Evolutionary conservation across 2,329 filamentous ascomycete genomes (phyloP).

Genomic region (Monosporascus sp.): DNA sequence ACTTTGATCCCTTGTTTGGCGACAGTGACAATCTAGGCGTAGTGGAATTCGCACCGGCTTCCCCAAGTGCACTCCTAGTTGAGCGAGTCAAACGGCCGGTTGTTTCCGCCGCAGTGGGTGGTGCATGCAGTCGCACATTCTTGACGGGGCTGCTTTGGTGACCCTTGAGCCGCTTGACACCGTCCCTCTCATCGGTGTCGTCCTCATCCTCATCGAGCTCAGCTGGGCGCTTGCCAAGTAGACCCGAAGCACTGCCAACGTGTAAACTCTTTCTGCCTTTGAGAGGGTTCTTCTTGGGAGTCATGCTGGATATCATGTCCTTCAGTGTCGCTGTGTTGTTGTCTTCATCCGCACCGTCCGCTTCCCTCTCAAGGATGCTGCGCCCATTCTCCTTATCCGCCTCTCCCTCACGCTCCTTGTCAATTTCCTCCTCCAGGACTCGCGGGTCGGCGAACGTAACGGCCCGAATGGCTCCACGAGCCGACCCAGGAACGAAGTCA

Average conservation of each 20-base stretch:
- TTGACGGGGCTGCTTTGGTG: slow-evolving; percentile 73
- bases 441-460: slow-evolving; percentile 64
- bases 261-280: slow-evolving; percentile 71
- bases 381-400: slow-evolving; percentile 55
- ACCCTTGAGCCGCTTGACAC: slow-evolving; percentile 65
- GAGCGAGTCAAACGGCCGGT: slow-evolving; percentile 53
- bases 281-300: slow-evolving; percentile 64
- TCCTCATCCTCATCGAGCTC: slow-evolving; percentile 65
- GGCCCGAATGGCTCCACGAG: slow-evolving; percentile 33
- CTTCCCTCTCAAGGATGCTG: slow-evolving; percentile 49
- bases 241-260: slow-evolving; percentile 65
- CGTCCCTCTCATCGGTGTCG: slow-evolving; percentile 52
- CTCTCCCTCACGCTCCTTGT: slow-evolving; percentile 56
- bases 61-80: slow-evolving; percentile 40
- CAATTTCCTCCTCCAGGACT: slow-evolving; percentile 56
- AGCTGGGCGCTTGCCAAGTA: slow-evolving; percentile 67
- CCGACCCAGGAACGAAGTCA: slow-evolving; percentile 49
- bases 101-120: slow-evolving; percentile 61
- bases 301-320: slow-evolving; percentile 73
- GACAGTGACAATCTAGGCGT: slow-evolving; percentile 41
- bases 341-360: slow-evolving; percentile 45
- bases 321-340: slow-evolving; percentile 64
- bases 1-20: slow-evolving; percentile 36
- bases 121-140: slow-evolving; percentile 63
- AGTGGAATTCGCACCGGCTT: slow-evolving; percentile 25